Conservation (phyloP, 345 rosid species). For the Barbarea vulgaris region DNA sequence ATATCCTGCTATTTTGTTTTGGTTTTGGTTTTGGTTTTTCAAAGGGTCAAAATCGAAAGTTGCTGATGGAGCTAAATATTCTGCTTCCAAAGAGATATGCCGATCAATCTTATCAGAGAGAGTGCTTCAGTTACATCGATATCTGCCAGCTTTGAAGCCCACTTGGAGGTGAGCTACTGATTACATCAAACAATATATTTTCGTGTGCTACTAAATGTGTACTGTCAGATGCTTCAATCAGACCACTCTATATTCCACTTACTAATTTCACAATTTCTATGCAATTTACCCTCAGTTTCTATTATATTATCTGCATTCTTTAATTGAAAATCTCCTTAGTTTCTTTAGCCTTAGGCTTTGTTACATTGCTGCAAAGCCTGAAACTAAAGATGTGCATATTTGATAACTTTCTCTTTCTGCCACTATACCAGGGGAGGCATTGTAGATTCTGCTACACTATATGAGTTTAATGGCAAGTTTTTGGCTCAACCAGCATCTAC, state of each 20-base stretch:
- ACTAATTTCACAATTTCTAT: neutral
- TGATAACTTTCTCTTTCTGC: constrained; percentile 16
- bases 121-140: constrained; percentile 33
- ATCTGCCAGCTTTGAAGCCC: constrained; percentile 50
- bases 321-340: neutral
- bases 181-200: constrained; percentile 3
- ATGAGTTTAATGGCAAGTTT: constrained; percentile 49
- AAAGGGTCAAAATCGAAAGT: constrained; percentile 44
- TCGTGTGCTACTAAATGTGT: neutral
- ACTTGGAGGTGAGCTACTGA: constrained; percentile 56
- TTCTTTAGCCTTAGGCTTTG: constrained; percentile 1
- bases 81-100: constrained; percentile 37
- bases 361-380: constrained; percentile 8
- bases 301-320: neutral
- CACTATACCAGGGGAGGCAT: constrained; percentile 56
- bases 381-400: constrained; percentile 13
- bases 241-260: constrained; percentile 7
- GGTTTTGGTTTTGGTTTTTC: constrained; percentile 2
- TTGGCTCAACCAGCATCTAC: constrained; percentile 53
- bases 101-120: constrained; percentile 36
- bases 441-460: constrained; percentile 32
- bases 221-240: neutral
- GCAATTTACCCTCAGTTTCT: neutral
- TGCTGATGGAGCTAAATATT: constrained; percentile 34
- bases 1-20: neutral